Evolutionary conservation across 2,329 filamentous ascomycete genomes (phyloP).

Genomic region (Colletotrichum sp.): DNA sequence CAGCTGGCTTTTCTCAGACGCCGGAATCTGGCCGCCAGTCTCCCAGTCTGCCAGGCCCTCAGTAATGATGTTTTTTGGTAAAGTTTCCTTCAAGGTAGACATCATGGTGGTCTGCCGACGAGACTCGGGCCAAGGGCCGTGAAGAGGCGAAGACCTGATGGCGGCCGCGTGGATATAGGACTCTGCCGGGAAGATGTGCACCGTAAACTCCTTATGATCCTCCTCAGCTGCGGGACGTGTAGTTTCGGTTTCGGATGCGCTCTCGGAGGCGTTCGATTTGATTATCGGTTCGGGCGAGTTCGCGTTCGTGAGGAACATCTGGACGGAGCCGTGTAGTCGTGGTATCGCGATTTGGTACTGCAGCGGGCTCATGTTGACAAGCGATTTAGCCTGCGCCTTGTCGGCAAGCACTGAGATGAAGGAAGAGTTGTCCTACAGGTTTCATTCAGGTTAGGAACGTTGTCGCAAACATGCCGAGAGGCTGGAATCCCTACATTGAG

Average conservation of each 20-base stretch:
- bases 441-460: neutral
- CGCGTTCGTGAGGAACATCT: constrained; percentile 33
- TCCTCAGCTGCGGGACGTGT: neutral
- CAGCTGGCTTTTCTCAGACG: constrained; percentile 22
- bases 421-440: constrained; percentile 49
- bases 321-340: constrained; percentile 26
- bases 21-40: constrained; percentile 27
- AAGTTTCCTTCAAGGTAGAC: constrained; percentile 39
- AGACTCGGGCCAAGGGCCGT: constrained; percentile 45
- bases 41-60: constrained; percentile 51
- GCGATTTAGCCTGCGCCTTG: constrained; percentile 38
- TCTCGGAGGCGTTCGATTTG: neutral
- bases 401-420: constrained; percentile 56
- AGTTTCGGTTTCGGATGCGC: neutral
- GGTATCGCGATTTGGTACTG: constrained; percentile 46
- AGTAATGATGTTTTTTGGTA: constrained; percentile 42
- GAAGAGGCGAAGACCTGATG: constrained; percentile 39
- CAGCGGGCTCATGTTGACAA: constrained; percentile 53
- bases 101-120: constrained; percentile 34
- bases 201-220: constrained; percentile 40
- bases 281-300: constrained; percentile 14
- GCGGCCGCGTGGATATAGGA: constrained; percentile 43
- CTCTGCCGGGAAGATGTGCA: constrained; percentile 44
- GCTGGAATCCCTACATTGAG: constrained; percentile 35
- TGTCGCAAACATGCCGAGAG: neutral